These are phyloP conservation scores for Saccharomycopsis fodiens DNA, from an alignment of 805 yeast species.

Conservation along the genomic window DNA sequence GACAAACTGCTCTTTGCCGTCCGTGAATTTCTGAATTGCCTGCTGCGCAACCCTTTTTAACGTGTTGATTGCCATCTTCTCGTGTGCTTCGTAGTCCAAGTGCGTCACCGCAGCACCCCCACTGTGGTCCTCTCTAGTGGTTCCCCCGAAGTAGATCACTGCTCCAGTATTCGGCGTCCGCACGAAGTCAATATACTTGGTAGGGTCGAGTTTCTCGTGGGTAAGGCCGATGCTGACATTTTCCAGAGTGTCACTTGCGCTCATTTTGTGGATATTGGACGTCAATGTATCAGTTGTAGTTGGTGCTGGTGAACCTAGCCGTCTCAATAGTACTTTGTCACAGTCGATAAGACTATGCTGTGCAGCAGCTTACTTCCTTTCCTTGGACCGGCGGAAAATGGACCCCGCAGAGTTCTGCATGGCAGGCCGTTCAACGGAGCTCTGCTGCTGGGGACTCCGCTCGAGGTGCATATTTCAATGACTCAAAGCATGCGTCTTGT, in stretches of 20 bases:
- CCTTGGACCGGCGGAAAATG: background rate
- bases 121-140: constrained; percentile 36
- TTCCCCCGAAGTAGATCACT: constrained; percentile 41
- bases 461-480: background rate
- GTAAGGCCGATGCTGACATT: constrained; percentile 22
- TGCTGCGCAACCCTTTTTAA: constrained; percentile 29
- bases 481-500: constrained; percentile 31
- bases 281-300: background rate
- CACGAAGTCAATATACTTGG: constrained; percentile 31
- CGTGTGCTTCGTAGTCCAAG: constrained; percentile 41
- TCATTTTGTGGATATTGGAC: no score
- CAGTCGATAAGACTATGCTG: background rate
- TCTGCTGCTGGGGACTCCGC: no score
- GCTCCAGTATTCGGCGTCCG: constrained; percentile 40
- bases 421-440: no score
- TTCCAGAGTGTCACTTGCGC: no score
- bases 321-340: background rate
- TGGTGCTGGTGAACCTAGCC: background rate
- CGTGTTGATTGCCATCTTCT: constrained; percentile 33
- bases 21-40: constrained; percentile 27
- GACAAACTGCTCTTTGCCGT: constrained; percentile 23
- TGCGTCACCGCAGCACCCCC: constrained; percentile 31
- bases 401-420: no score
- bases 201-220: constrained; percentile 19
- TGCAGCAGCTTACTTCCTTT: background rate